Conservation (phyloP, 192 early-diverging fungal species). For the Powellomyces hirtus region DNA sequence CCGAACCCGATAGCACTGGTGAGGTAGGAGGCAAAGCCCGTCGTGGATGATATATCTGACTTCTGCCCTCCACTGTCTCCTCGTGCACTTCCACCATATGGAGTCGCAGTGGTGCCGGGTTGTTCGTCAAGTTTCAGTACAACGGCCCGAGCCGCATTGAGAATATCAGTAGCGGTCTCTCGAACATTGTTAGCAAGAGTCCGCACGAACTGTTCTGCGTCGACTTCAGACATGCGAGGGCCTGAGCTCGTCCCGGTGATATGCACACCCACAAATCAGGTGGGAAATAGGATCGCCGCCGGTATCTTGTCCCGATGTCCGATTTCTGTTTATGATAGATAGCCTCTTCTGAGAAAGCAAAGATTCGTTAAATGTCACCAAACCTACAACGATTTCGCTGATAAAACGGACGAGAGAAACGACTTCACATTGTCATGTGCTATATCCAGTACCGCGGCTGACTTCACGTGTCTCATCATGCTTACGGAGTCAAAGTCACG, state of each 20-base stretch:
- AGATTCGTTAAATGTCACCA: not conserved
- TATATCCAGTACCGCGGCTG: too few species aligned
- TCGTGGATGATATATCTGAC: not conserved
- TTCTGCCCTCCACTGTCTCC: not conserved
- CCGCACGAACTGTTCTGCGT: slow-evolving; percentile 17
- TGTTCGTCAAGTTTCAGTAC: not conserved
- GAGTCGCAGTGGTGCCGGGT: not conserved
- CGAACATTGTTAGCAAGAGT: slow-evolving; percentile 9
- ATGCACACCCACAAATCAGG: too few species aligned
- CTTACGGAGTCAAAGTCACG: too few species aligned
- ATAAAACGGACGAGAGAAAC: too few species aligned
- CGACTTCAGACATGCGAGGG: slow-evolving; percentile 15
- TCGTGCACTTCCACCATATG: too few species aligned
- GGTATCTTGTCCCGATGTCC: not conserved
- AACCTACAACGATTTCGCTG: not conserved
- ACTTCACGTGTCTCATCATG: too few species aligned
- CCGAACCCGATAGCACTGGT: not conserved
- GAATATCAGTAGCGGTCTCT: not conserved
- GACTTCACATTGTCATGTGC: too few species aligned
- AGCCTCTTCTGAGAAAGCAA: not conserved
- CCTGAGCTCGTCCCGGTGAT: not conserved
- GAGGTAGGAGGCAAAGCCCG: not conserved
- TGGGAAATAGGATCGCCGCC: too few species aligned
- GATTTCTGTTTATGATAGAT: not conserved
- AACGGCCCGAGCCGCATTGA: not conserved